Conservation (phyloP, 768 basidiomycete genomes). For the Fistulinella prunicolor region DNA sequence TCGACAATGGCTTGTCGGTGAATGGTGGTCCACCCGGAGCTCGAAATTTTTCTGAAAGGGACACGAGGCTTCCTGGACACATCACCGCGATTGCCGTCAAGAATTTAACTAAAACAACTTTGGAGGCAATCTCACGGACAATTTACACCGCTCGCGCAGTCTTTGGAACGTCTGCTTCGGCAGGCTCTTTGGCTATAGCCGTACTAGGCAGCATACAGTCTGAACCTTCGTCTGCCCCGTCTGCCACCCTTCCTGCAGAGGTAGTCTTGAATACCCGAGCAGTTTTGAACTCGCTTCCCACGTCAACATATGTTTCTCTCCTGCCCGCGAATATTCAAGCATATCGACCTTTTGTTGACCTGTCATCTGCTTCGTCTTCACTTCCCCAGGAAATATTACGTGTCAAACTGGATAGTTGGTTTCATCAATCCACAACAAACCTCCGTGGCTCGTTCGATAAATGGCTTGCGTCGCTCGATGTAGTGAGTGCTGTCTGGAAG, state of each 20-base stretch:
- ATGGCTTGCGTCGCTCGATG: constrained; percentile 62
- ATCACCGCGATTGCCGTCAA: constrained; percentile 49
- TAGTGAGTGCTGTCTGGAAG: constrained; percentile 68
- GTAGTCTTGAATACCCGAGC: constrained; percentile 63
- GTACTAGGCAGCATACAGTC: constrained; percentile 64
- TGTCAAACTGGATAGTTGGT: constrained; percentile 61
- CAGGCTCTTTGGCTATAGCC: constrained; percentile 48
- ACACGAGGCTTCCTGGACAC: constrained; percentile 25
- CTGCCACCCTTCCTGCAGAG: constrained; percentile 42
- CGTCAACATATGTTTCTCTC: constrained; percentile 77
- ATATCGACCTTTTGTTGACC: constrained; percentile 85
- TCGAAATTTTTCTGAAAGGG: constrained; percentile 1
- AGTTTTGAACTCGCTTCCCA: constrained; percentile 70
- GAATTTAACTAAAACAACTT: constrained; percentile 46
- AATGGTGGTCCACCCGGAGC: constrained; percentile 37
- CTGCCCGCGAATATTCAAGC: constrained; percentile 67
- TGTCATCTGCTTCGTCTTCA: constrained; percentile 54
- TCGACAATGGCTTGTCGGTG: constrained; percentile 31
- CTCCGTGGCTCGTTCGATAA: constrained; percentile 44
- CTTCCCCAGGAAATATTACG: constrained; percentile 43
- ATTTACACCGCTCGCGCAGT: constrained; percentile 53
- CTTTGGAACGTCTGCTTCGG: constrained; percentile 42
- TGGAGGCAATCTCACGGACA: constrained; percentile 60
- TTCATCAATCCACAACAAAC: constrained; percentile 46
- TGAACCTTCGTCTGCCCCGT: constrained; percentile 34